Evolutionary conservation across 1,139 yeast genomes (phyloP), one percentile per base, ranked within the genome.

Genomic region (Magnusiomyces magnusii): DNA sequence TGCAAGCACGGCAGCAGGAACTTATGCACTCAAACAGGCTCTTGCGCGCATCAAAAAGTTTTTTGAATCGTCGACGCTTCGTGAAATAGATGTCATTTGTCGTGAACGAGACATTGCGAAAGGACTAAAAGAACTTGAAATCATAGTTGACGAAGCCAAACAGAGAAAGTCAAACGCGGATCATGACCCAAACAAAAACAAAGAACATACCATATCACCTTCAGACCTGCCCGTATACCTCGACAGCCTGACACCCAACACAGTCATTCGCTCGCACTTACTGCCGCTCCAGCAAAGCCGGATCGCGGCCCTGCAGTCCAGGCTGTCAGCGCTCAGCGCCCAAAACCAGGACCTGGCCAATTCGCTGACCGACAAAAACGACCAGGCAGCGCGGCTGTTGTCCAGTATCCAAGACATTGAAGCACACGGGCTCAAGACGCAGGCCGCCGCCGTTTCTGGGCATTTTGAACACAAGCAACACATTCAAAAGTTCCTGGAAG

Each of bases 71-170:
- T 80, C 81, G 34, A 80, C 90, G 1, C 69, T 77, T 58, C 51
- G 78, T 47, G 95, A 89, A 69, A 87, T 88, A 64, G 81, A 81
- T 7, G 78, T 82, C 51, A 86, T 89, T 2, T 84, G 83, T 67
- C 70, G 75, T 15, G 96, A 89, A 63, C 75, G 91, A 47, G 78
- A 82, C 31, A 76, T 87, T 1, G 77, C 82, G 60, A 63, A 60
- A 44, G 86, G 84, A 65, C 73, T 90, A 59, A 76, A 84, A 63
- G 84, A 82, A 59, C 73, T 90, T 57, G 97, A 90, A 68, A 83
- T 79, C 51, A 72, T 89, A 31, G 80, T 89, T 25, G 73, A 75
- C 17, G 77, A 76, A 19, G 93, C 95, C 7, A 70, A 72, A 57
- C 64, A 63, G 31, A 67, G 80, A 31, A 66, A 70, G 55, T 58